Conservation (phyloP, 163 green algal species). For the Chlorella variabilis region DNA sequence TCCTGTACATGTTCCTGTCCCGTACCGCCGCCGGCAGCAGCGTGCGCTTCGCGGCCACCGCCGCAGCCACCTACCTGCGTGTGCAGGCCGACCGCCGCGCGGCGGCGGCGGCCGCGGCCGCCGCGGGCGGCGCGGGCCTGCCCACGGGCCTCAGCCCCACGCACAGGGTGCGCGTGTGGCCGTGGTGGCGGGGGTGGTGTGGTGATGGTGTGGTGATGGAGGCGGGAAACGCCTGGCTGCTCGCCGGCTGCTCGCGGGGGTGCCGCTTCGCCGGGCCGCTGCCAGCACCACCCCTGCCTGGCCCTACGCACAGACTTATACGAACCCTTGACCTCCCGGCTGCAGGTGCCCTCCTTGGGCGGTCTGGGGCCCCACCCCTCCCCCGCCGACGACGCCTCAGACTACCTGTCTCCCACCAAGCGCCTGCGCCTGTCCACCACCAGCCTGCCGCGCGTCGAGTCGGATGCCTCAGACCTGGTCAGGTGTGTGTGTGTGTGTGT, state of each 20-base stretch:
- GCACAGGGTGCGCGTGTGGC: neutral
- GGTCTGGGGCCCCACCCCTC: too few species aligned
- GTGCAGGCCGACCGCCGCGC: slow-evolving; percentile 10
- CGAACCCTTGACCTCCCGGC: too few species aligned
- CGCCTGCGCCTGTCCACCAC: slow-evolving; percentile 16
- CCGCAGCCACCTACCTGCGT: slow-evolving; percentile 38
- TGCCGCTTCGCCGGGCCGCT: too few species aligned
- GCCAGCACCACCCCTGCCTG: too few species aligned
- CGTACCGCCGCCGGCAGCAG: slow-evolving; percentile 76
- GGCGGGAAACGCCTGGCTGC: too few species aligned
- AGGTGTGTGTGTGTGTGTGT: neutral
- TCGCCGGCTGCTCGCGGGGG: too few species aligned
- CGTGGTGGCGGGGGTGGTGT: neutral
- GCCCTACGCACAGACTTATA: too few species aligned
- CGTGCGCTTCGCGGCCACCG: slow-evolving; percentile 63
- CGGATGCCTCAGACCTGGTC: slow-evolving; percentile 25
- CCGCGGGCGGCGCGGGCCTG: too few species aligned
- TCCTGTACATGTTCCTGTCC: slow-evolving; percentile 81
- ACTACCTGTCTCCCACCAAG: slow-evolving; percentile 28
- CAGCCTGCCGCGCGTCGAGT: slow-evolving; percentile 30
- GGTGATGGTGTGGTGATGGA: neutral
- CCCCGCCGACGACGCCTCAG: neutral
- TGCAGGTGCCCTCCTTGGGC: too few species aligned
- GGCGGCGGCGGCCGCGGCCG: neutral
- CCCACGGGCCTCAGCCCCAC: slow-evolving; percentile 6